Conservation (phyloP, 179 eudicot species). For the Kewa caespitosa region DNA sequence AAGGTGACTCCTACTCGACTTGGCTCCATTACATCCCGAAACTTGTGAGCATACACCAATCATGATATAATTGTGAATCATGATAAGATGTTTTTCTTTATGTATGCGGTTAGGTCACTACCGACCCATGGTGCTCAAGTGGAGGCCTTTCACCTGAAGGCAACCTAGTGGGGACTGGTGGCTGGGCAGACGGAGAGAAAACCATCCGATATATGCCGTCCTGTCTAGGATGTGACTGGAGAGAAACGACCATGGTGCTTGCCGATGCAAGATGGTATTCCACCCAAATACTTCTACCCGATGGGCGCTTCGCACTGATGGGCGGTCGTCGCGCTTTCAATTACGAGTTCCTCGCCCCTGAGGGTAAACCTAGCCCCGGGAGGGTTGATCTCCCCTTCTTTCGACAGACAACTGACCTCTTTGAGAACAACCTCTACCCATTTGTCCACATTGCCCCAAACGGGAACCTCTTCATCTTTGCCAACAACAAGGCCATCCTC, state of each 20-base stretch:
- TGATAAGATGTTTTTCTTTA: no score
- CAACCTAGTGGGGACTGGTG: slow-evolving; percentile 60
- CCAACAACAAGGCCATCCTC: slow-evolving; percentile 57
- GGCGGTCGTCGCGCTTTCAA: slow-evolving; percentile 45
- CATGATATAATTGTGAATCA: no score
- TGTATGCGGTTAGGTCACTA: slow-evolving; percentile 39
- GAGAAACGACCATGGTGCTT: slow-evolving; percentile 32
- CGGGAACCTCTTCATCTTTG: slow-evolving; percentile 75
- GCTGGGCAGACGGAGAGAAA: slow-evolving; percentile 45
- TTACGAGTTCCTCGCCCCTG: slow-evolving; percentile 41
- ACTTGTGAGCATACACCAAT: no score
- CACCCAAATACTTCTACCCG: slow-evolving; percentile 30
- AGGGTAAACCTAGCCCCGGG: slow-evolving; percentile 21
- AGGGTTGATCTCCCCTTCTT: slow-evolving; percentile 30
- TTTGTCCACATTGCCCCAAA: slow-evolving; percentile 76
- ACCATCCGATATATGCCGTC: slow-evolving; percentile 36
- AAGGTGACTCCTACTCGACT: no score
- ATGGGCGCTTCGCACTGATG: slow-evolving; percentile 30
- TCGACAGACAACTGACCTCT: slow-evolving; percentile 27
- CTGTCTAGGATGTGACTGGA: slow-evolving; percentile 41
- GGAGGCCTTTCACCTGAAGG: slow-evolving; percentile 67
- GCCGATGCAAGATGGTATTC: slow-evolving; percentile 56
- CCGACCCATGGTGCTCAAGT: slow-evolving; percentile 75
- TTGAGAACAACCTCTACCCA: slow-evolving; percentile 72
- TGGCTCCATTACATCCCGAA: no score